Base-by-base conservation (phyloP, 345 rosid genomes). In the Lepidium didymum region DNA sequence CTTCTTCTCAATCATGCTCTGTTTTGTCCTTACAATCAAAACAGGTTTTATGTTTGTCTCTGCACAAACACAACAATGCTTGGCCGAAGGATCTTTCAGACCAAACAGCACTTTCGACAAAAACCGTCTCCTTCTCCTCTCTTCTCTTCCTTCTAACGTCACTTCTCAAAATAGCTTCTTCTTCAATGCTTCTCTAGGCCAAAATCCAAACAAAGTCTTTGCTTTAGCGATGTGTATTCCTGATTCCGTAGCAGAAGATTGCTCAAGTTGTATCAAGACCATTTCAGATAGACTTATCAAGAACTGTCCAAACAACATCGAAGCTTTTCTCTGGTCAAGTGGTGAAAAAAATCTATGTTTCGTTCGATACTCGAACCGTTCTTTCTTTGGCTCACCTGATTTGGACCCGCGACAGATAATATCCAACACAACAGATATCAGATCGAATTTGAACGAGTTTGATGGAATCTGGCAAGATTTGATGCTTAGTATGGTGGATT, bases 101-200 rank as follows among this genome's bases (percentile, higher is more conserved):
- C 29, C 62, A 15, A 52, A 62, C 53, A 44, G 35, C 14, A 52
- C 27, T 42, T 70, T 62, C 19, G 10, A 67, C 50, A 64, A 47
- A 0, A 69, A 75, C 49, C 75, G 41, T 43, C 45, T 67, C 25
- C 54, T 33, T 36, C 61, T 62, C 57, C 65, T 64, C 31, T 62
- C 70, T 69, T 62, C 56, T 12, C 75, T 77, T 7, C 54, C 72
- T 6, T 38, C 67, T 14, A 67, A 75, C 38, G 75, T 68, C 58
- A 27, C 67, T 8, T 0, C 15, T 57, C 79, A 13, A 12, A 73
- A 49, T 2, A 64, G 46, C 7, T 71, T 79, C 46, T 77, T 66
- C 72, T 74, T 56, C 41, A 69, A 61, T 14, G 41, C 70, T 23
- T 49, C 74, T 3, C 8, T 45, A 7, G 79, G 77, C 27, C 71